These are phyloP conservation scores for Senna siamea DNA, from an alignment of 306 rosid genomes.

Conservation along the genomic window DNA sequence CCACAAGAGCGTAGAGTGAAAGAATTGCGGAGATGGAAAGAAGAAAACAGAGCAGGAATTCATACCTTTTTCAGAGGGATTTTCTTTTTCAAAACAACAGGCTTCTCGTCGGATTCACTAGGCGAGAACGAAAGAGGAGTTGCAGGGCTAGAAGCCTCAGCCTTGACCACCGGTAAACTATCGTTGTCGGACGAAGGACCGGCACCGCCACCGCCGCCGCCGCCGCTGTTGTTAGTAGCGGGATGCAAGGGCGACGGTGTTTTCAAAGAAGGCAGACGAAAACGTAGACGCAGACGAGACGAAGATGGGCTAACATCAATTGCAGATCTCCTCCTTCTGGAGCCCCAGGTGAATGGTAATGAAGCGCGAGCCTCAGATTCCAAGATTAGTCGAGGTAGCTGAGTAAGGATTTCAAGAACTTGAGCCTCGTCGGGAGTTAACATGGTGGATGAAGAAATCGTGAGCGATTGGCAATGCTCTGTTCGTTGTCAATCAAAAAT, in stretches of 20 bases:
- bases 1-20: background rate
- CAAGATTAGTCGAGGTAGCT: slow-evolving; percentile 22
- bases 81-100: slow-evolving; percentile 32
- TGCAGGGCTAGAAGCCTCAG: slow-evolving; percentile 48
- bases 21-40: background rate
- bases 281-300: background rate
- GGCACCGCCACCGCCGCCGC: background rate
- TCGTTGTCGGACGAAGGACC: background rate
- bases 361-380: background rate
- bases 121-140: slow-evolving; percentile 63
- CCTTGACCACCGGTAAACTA: slow-evolving; percentile 31
- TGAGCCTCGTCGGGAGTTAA: slow-evolving; percentile 36
- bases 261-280: background rate
- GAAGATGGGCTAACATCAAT: background rate
- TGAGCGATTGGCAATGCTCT: background rate
- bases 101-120: slow-evolving; percentile 61
- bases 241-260: slow-evolving; percentile 32
- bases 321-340: slow-evolving; percentile 59
- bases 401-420: slow-evolving; percentile 45
- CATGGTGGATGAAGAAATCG: background rate
- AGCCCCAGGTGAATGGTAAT: slow-evolving; percentile 46
- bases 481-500: background rate
- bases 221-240: background rate
- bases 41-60: background rate
- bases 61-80: slow-evolving; percentile 51